Evolutionary conservation across 139 green algal genomes (phyloP), one percentile per base, ranked within the genome.

Genomic region (Medakamo hakoo): DNA sequence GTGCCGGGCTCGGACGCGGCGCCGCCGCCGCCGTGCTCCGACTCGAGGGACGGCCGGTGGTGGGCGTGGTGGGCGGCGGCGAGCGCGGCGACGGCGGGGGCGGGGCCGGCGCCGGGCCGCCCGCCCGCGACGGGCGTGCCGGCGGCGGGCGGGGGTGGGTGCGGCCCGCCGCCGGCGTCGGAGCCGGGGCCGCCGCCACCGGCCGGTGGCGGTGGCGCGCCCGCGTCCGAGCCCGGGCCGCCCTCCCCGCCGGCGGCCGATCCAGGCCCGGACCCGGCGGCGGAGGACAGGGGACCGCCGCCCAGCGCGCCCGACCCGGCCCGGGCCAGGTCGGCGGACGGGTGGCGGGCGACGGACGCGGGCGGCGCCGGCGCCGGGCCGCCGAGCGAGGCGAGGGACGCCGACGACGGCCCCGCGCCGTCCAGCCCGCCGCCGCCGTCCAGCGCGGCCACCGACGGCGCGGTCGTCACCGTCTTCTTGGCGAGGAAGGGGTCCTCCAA

Each of bases 401-500:
- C 40, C 40, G 40, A 9, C 40, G 40, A 52, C 40, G 40, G 16
- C 40, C 9, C 40, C 40, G 16, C 40, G 9, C 40, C 9, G 40
- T 52, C 40, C 40, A 9, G 9, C 9, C 40, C n/a, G n/a, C n/a
- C n/a, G n/a, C n/a, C n/a, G n/a, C n/a, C n/a, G n/a, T n/a, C n/a
- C n/a, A n/a, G n/a, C n/a, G n/a, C n/a, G n/a, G n/a, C n/a, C n/a
- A n/a, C 40, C 16, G 40, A 16, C 9, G 40, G 40, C 40, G 40
- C 9, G 9, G 40, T 9, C 9, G 40, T 9, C 40, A 16, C 9
- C 40, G 40, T 9, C 40, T 52, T 52, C 9, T 21, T 16, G 9
- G 40, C 16, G 67, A 90, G 71, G 71, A 94, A 97, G 1, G 79
- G 76, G 71, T 95, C 79, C 48, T 89, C 75, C 62, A 97, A 71